These are phyloP conservation scores for Canna indica DNA, from an alignment of 176 grass and related monocot species.

Conservation along the genomic window DNA sequence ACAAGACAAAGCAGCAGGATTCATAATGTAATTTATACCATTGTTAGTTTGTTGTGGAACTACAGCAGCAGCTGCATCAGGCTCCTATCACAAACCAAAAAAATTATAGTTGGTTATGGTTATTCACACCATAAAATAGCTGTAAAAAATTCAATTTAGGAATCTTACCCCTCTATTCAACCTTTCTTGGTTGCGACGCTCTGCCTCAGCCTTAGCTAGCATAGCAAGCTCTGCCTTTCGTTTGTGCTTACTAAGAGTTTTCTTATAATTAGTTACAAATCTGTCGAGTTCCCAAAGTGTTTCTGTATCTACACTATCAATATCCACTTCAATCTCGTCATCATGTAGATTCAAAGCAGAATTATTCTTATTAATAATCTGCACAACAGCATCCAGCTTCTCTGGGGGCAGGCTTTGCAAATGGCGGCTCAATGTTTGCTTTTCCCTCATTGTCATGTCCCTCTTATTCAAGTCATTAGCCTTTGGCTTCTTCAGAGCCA, in stretches of 20 bases:
- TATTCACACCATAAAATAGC: background rate
- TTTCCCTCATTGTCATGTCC: slow-evolving; percentile 74
- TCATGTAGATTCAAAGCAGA: slow-evolving; percentile 70
- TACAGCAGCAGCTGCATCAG: slow-evolving; percentile 36
- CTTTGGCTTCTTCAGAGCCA: slow-evolving; percentile 84
- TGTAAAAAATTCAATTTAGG: slow-evolving; percentile 1
- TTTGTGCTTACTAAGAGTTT: slow-evolving; percentile 92
- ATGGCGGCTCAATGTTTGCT: slow-evolving; percentile 16
- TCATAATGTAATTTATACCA: slow-evolving; percentile 20
- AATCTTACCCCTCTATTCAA: slow-evolving; percentile 48
- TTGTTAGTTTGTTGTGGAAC: slow-evolving; percentile 33
- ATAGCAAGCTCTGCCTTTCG: slow-evolving; percentile 78
- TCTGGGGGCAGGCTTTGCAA: slow-evolving; percentile 28
- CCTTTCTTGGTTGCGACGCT: slow-evolving; percentile 28
- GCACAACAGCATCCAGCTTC: slow-evolving; percentile 70
- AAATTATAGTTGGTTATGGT: background rate
- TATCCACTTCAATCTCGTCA: slow-evolving; percentile 98
- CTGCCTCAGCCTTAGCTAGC: slow-evolving; percentile 56
- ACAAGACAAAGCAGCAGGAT: background rate
- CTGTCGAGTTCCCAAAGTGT: slow-evolving; percentile 98
- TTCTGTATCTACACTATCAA: slow-evolving; percentile 93
- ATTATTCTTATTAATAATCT: slow-evolving; percentile 90
- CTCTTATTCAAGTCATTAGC: slow-evolving; percentile 86
- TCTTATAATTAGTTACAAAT: slow-evolving; percentile 95
- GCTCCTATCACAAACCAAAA: slow-evolving; percentile 24